Conservation (phyloP, 495 filamentous ascomycete genomes). For the Aspergillus haitiensis region DNA sequence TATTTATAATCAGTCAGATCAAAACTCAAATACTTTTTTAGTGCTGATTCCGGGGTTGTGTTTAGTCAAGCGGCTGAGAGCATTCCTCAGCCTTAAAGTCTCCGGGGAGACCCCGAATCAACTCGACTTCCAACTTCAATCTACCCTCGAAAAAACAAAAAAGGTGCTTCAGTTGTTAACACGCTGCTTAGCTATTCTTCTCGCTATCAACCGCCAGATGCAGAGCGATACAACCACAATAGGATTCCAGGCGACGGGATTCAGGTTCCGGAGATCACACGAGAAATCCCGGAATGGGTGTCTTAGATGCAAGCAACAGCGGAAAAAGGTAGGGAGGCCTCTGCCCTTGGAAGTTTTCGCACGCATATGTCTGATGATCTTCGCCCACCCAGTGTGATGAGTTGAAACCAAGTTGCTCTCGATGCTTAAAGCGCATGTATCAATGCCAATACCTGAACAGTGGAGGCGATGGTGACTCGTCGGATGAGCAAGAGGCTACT, state of each 20-base stretch:
- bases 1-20: too few species aligned
- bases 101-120: too few species aligned
- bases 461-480: slow-evolving; percentile 9
- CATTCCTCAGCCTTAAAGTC: too few species aligned
- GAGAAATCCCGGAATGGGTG: slow-evolving; percentile 41
- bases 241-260: slow-evolving; percentile 15
- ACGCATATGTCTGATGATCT: slow-evolving; percentile 10
- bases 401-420: slow-evolving; percentile 27
- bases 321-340: slow-evolving; percentile 31
- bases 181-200: too few species aligned
- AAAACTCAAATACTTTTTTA: too few species aligned
- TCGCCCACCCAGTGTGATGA: slow-evolving; percentile 28
- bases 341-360: background rate
- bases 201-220: slow-evolving; percentile 5
- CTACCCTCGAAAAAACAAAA: too few species aligned
- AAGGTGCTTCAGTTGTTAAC: too few species aligned
- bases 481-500: slow-evolving; percentile 7
- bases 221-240: slow-evolving; percentile 11
- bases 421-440: slow-evolving; percentile 27
- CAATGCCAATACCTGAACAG: slow-evolving; percentile 24
- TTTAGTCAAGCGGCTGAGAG: too few species aligned
- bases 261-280: slow-evolving; percentile 32
- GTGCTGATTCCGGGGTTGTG: too few species aligned
- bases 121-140: too few species aligned
- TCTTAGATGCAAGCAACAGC: slow-evolving; percentile 37